Base-by-base conservation (phyloP, 768 basidiomycete genomes). In the Crucibulum laeve region DNA sequence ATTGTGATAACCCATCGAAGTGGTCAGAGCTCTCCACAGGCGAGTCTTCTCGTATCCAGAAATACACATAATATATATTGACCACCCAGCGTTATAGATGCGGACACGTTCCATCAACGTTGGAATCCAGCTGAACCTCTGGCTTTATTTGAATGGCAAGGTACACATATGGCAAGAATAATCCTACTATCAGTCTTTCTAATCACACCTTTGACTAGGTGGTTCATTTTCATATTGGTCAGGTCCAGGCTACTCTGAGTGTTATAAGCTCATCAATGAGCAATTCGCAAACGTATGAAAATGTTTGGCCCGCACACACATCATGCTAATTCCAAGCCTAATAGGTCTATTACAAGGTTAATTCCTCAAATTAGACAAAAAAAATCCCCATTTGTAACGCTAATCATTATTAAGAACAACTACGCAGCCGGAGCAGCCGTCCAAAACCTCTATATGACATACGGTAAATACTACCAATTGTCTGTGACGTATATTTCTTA, bases 1-100 rank as follows among this genome's bases (percentile, higher is more conserved):
- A 85, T 51, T 85, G 83, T 53, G 76, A 79, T 19, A 68, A 77
- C 45, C 81, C 84, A 7, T 57, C 58, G 3, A 54, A 53, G 6
- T 86, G 83, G 83, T 65, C 53, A 5, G 74, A 67, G 42, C 49
- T 67, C 5, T 59, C 62, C 3, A 65, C 61, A 4, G 56, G 65
- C 65, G 37, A 28, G 64, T 52, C 38, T 8, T 21, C 25, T 25
- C 19, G 25, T 14, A 41, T 22, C 19, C 21, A 23, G n/a, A 14
- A 37, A 13, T 13, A 11, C 35, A 19, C n/a, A n/a, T n/a, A n/a
- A n/a, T n/a, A n/a, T n/a, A n/a, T 40, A 19, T 17, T 25, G n/a
- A 25, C 36, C 6, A 5, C 18, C 36, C 36, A 11, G 7, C 19
- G 5, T 19, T 17, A 3, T 36, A 65, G 63, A 61, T 43, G 49